Percentiles rank a stretch among this genome's conserved stretches.
phyloP scores from a whole-genome alignment of 2,329 filamentous ascomycete genomes.

The Monilinia fructigena region DNA sequence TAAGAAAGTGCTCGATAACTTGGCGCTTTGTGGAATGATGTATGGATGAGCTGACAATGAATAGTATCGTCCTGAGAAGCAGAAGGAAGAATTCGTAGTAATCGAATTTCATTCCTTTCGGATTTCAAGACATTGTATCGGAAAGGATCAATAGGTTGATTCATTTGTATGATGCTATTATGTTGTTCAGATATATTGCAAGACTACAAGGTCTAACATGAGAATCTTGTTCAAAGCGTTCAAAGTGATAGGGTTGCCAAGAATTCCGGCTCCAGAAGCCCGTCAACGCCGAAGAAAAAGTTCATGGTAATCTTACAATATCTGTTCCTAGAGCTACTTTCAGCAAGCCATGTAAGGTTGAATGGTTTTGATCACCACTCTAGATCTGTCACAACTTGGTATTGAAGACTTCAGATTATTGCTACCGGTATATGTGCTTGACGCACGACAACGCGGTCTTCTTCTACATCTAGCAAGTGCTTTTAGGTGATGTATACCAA shows the following conservation, averaged over 20 bases:
- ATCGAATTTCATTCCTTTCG: slow-evolving; percentile 24
- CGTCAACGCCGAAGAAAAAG: neutral
- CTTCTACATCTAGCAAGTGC: neutral
- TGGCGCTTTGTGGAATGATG: slow-evolving; percentile 28
- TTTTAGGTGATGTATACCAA: neutral
- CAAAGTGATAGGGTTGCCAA: neutral
- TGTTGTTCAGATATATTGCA: neutral
- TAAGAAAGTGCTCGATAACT: slow-evolving; percentile 35
- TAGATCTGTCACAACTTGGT: no score
- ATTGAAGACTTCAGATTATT: neutral
- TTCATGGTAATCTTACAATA: neutral
- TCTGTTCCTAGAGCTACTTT: no score
- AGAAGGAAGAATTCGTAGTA: slow-evolving; percentile 26
- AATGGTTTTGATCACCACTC: no score
- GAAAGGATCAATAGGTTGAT: slow-evolving; percentile 2
- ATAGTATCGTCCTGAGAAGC: slow-evolving; percentile 19
- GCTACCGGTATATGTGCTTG: neutral
- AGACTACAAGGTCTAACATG: neutral
- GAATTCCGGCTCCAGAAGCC: neutral
- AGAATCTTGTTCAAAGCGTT: neutral
- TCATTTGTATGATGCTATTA: neutral
- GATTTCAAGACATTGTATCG: slow-evolving; percentile 16
- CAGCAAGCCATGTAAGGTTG: no score
- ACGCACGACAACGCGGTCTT: neutral
- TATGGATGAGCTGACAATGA: slow-evolving; percentile 29